Evolutionary conservation across 2,329 filamentous ascomycete genomes (phyloP).

Genomic region (Teratosphaeria epicoccoides): DNA sequence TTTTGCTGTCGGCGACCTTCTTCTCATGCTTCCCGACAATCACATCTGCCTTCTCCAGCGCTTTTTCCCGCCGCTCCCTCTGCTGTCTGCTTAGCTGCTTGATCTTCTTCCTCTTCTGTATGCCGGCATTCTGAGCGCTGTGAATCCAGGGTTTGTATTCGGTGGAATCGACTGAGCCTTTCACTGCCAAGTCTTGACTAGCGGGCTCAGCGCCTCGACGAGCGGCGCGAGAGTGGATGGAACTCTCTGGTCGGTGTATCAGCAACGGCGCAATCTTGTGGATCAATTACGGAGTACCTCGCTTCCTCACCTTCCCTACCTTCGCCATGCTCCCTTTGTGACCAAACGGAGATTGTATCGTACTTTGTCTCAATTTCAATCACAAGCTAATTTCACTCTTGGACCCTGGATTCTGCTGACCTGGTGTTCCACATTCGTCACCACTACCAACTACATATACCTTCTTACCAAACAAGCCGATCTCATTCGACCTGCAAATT

Average conservation of each 20-base stretch:
- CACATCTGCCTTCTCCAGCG: slow-evolving; percentile 45
- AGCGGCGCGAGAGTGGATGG: slow-evolving; percentile 63
- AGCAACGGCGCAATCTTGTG: not conserved
- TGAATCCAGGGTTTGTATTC: slow-evolving; percentile 55
- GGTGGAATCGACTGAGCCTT: slow-evolving; percentile 40
- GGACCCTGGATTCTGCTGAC: not conserved
- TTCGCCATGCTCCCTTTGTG: slow-evolving; percentile 29
- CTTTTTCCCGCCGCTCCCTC: slow-evolving; percentile 42
- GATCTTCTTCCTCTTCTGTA: slow-evolving; percentile 55
- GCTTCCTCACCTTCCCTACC: slow-evolving; percentile 37
- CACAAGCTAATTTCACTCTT: not conserved
- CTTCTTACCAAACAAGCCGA: not conserved
- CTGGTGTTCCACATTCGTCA: not conserved
- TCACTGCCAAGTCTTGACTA: slow-evolving; percentile 23
- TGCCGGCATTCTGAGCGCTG: slow-evolving; percentile 57
- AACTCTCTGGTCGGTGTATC: slow-evolving; percentile 38
- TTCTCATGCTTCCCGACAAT: slow-evolving; percentile 45
- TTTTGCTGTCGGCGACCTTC: slow-evolving; percentile 44
- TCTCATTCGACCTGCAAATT: not conserved
- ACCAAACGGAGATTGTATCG: not conserved
- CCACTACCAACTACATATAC: not conserved
- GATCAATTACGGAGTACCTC: slow-evolving; percentile 21
- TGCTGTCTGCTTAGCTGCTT: slow-evolving; percentile 45
- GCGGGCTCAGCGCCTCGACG: slow-evolving; percentile 60
- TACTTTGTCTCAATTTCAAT: not conserved